phyloP scores from a whole-genome alignment of 139 green algal genomes.

The Chlamydomonas sphaeroides region DNA sequence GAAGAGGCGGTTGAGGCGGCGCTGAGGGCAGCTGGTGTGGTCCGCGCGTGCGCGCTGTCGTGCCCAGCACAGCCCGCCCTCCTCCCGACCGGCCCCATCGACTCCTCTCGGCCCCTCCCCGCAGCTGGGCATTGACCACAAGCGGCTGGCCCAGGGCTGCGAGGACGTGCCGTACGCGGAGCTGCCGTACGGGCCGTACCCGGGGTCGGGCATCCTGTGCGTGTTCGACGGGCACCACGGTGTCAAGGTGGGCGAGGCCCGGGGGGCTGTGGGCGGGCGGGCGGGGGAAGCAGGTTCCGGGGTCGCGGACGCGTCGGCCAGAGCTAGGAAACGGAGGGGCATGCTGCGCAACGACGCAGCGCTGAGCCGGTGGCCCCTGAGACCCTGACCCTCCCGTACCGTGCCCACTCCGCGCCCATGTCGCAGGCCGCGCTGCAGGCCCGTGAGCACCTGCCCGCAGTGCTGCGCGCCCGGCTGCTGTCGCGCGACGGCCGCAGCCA shows the following conservation, averaged over 20 bases:
- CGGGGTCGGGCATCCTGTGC: slow-evolving; percentile 30
- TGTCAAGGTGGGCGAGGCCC: slow-evolving; percentile 26
- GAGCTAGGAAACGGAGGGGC: no score
- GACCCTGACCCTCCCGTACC: no score
- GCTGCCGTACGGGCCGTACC: slow-evolving; percentile 44
- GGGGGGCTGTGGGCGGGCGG: neutral
- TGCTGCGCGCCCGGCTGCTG: slow-evolving; percentile 31
- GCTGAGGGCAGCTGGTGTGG: no score
- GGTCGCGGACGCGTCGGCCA: no score
- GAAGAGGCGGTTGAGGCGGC: no score
- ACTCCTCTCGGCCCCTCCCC: neutral
- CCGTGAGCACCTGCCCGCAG: neutral
- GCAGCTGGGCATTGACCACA: slow-evolving; percentile 50
- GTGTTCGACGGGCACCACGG: slow-evolving; percentile 68
- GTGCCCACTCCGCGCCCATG: no score
- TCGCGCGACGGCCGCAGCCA: neutral
- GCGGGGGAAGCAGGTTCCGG: no score
- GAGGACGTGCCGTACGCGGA: slow-evolving; percentile 63
- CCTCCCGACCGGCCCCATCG: neutral
- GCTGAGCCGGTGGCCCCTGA: no score
- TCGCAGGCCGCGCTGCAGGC: slow-evolving; percentile 15
- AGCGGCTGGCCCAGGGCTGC: slow-evolving; percentile 46
- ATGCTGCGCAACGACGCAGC: no score
- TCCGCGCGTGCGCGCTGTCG: no score
- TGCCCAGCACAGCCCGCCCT: neutral